Percentiles rank a stretch among this genome's conserved stretches.
Conservation (phyloP, 257 asterid species). For the Anisodus acutangulus region DNA sequence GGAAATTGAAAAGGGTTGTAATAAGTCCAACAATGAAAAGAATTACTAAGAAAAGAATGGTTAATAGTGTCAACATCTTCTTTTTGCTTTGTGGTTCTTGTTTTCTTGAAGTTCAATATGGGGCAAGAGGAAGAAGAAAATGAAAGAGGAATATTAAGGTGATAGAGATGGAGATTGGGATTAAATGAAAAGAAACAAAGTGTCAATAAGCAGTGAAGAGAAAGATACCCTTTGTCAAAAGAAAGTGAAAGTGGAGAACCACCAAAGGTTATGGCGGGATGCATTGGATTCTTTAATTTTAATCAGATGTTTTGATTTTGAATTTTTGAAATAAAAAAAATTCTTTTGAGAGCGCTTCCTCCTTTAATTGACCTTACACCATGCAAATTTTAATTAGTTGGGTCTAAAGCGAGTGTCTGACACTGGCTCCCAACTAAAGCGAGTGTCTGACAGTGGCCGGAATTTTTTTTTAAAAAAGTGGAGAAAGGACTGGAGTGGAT, state of each 20-base stretch:
- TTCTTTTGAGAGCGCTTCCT: background rate
- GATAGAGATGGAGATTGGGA: background rate
- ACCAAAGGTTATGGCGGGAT: background rate
- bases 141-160: background rate
- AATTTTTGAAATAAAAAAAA: background rate
- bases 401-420: no score
- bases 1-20: slow-evolving; percentile 41
- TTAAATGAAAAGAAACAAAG: background rate
- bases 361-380: background rate
- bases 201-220: background rate
- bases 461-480: no score
- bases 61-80: slow-evolving; percentile 38
- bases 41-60: slow-evolving; percentile 49
- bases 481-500: background rate
- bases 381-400: no score
- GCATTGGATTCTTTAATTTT: background rate
- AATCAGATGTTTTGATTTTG: background rate
- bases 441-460: background rate
- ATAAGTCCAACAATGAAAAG: slow-evolving; percentile 61
- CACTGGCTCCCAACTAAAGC: no score
- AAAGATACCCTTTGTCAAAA: background rate
- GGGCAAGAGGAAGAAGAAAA: slow-evolving; percentile 14
- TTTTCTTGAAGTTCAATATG: background rate
- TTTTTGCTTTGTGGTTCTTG: background rate
- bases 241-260: background rate